Base-by-base conservation (phyloP, 305 asterid genomes). In the Fraxinus sp. region DNA sequence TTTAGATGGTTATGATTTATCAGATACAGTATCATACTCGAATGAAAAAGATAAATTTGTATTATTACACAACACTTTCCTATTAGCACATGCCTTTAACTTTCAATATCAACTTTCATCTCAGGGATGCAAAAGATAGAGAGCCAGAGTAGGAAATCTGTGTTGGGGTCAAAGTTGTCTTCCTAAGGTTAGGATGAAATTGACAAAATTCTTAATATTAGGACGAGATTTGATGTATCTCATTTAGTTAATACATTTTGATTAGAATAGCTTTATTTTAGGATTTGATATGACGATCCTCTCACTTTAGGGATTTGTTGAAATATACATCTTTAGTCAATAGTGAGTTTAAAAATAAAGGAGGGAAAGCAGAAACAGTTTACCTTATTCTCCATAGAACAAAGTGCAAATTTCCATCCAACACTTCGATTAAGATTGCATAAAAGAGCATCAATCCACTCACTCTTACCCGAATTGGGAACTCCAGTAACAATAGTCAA, bases 381-480 rank as follows among this genome's bases (percentile, higher is more conserved):
- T 90, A 93, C 99, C 97, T 89, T 90, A 78, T 96, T 96, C 87
- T 96, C 99, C 99, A 96, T 96, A 44, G 98, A 96, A 89, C 99
- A 96, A 71, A 96, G 90, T 64, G 93, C 98, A 83, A 96, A 96
- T 90, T 92, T 96, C 98, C 98, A 96, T 78, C 98, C 99, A 82
- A 89, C 97, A 66, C 84, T 90, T 44, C 79, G 94, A 85, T 94
- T 96, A 83, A 96, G 97, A 86, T 96, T 96, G 94, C 97, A 92
- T 81, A 96, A 70, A 76, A 96, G 97, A 85, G 99, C 98, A 88
- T 96, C 99, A 85, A 96, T 96, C 99, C 99, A 96, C 86, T 96
- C 99, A 84, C 99, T 96, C 94, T 96, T 96, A 83, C 98, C 99
- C 16, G 99, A 96, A 92, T 96, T 96, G 22, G 99, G 99, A 81